Base-by-base conservation (phyloP, 2,329 filamentous ascomycete species). In the Lecanicillium sp. region DNA sequence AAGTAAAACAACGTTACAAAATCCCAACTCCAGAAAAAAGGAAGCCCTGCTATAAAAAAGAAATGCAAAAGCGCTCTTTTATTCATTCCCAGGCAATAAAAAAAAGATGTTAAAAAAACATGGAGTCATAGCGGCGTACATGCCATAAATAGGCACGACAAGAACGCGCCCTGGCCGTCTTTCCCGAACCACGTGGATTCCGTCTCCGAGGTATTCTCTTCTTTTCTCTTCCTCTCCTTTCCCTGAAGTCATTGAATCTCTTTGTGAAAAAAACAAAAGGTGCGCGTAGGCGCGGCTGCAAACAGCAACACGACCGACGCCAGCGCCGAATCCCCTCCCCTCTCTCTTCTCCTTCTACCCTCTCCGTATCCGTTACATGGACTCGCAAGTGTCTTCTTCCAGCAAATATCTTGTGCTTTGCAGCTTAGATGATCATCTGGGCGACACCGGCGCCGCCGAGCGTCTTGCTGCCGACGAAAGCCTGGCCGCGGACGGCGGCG, bases 351-450 rank as follows among this genome's bases (percentile, higher is more conserved):
- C 7, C 26, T 7, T 7, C 26, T 29, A 29, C 7, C 26, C 26
- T 29, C 26, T n/a, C n/a, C n/a, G n/a, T 58, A n/a, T n/a, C n/a
- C n/a, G n/a, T n/a, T n/a, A n/a, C n/a, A n/a, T n/a, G n/a, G n/a
- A n/a, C n/a, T n/a, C n/a, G n/a, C n/a, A n/a, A n/a, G n/a, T n/a
- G n/a, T n/a, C n/a, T n/a, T n/a, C n/a, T n/a, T n/a, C n/a, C n/a
- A n/a, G n/a, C n/a, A n/a, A n/a, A n/a, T n/a, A n/a, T n/a, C n/a
- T n/a, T n/a, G n/a, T n/a, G n/a, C n/a, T n/a, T n/a, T n/a, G n/a
- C 20, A 20, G 27, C 20, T 72, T 75, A 95, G 62, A 97, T 90
- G 70, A 97, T 96, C 91, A 97, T 96, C 74, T 96, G 90, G 53
- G 87, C 87, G 60, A 94, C 93, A 5, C 88, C 88, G 1, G 88